A percentile compares a stretch with the other conserved stretches of the same genome.
These are phyloP conservation scores for Fraxinus velutina DNA, from an alignment of 305 asterid genomes.

Conservation along the genomic window DNA sequence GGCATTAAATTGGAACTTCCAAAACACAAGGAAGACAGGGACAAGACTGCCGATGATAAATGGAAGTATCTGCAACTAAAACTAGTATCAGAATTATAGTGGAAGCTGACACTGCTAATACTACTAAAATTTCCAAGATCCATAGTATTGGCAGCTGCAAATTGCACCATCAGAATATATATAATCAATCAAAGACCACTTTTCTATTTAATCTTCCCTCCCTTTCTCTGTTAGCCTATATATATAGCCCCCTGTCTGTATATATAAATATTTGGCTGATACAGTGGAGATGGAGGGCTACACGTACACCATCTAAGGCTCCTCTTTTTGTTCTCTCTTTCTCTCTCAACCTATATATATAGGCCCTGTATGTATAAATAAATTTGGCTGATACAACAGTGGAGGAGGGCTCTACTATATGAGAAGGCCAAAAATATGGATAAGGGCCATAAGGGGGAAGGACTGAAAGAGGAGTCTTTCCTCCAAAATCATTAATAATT, in stretches of 20 bases:
- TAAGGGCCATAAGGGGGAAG: background rate
- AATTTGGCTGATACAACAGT: background rate
- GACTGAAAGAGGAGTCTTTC: background rate
- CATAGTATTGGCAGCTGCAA: slow-evolving; percentile 24
- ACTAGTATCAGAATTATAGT: slow-evolving; percentile 12
- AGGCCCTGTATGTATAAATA: background rate
- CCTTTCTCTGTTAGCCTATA: background rate
- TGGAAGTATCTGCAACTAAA: slow-evolving; percentile 23
- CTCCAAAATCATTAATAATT: background rate
- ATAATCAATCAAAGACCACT: background rate
- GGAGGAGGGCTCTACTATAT: background rate
- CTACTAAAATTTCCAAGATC: slow-evolving; percentile 30
- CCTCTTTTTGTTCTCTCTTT: background rate
- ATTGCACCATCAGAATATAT: background rate
- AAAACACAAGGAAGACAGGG: slow-evolving; percentile 23
- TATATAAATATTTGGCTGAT: background rate
- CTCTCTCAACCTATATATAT: background rate
- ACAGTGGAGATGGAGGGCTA: background rate
- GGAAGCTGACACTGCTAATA: slow-evolving; percentile 26
- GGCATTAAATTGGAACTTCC: slow-evolving; percentile 29
- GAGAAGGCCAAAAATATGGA: background rate
- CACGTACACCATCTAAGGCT: background rate
- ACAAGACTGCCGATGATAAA: slow-evolving; percentile 32
- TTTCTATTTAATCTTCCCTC: background rate
- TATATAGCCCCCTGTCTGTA: background rate